Percentiles rank a stretch among this genome's conserved stretches.
Conservation (phyloP, 345 rosid genomes). For the Streptanthus diversifolius region DNA sequence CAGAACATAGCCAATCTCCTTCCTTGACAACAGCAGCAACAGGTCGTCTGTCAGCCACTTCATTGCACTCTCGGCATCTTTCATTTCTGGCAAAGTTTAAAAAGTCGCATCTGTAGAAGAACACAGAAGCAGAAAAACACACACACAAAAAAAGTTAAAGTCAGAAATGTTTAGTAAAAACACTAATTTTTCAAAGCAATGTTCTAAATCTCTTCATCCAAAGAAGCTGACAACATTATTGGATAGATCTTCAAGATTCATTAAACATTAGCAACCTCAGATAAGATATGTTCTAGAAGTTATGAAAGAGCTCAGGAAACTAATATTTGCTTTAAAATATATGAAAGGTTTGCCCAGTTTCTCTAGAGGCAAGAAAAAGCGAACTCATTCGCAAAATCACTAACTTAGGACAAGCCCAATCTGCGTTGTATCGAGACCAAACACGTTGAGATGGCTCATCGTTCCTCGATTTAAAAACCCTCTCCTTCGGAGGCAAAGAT, state of each 20-base stretch:
- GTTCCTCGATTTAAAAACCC: constrained; percentile 7
- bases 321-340: not conserved
- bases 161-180: not conserved
- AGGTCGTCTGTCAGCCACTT: constrained; percentile 46
- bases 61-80: constrained; percentile 60
- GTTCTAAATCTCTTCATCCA: not conserved
- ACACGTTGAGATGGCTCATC: constrained; percentile 34
- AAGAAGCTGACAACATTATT: not conserved
- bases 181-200: not conserved
- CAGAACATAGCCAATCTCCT: constrained; percentile 77
- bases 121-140: not conserved
- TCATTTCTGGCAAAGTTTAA: constrained; percentile 65
- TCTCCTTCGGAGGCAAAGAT: constrained; percentile 30
- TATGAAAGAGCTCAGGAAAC: not conserved
- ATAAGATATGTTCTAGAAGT: not conserved
- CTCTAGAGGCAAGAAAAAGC: not conserved
- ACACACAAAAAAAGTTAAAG: not conserved
- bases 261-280: not conserved
- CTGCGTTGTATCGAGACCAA: constrained; percentile 37
- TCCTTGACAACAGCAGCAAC: constrained; percentile 49
- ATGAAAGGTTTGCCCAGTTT: not conserved
- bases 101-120: constrained; percentile 57
- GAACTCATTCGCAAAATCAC: constrained; percentile 21
- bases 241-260: not conserved
- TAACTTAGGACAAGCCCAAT: constrained; percentile 87